Evolutionary conservation across 148 eudicot genomes (phyloP), one percentile per base, ranked within the genome.

Genomic region (Silene latifolia): DNA sequence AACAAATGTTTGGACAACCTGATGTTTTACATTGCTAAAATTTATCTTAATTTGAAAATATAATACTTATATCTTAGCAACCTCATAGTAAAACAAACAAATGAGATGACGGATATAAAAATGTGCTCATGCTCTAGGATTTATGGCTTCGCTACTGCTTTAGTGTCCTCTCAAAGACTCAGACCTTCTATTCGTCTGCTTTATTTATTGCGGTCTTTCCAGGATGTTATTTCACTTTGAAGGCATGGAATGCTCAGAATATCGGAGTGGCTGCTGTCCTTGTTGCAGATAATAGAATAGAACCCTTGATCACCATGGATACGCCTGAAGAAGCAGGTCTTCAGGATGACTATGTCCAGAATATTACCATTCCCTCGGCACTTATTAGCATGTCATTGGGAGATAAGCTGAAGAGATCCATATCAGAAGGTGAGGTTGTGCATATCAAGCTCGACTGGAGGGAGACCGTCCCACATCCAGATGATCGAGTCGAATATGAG

Each of bases 241-340:
- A 94, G 82, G 97, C 98, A 42, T 94, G 98, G 97, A 86, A 91
- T 81, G 96, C 96, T 7, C 98, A 94, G 70, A 94, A 87, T 29
- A 89, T 83, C 24, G 97, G 97, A 82, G 98, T 93, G 24, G 98
- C 97, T 17, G 96, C 98, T 23, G 82, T 94, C 62, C 87, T 94
- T 29, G 98, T 94, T 14, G 87, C 85, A 1, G 97, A 94, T 75
- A 90, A 91, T 75, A 80, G 86, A 72, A 61, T 64, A 7, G 98
- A 91, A 76, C 96, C 93, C 57, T 86, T 94, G 79, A 94, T 94
- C 59, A 94, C 98, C 63, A 94, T 94, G 98, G 98, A 94, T 78
- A 87, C 84, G 24, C 97, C 98, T 1, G 98, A 91, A 82, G 91
- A 87, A 76, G 92, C 84, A 12, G 84, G 67, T 71, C 81, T 88